phyloP scores from a whole-genome alignment of 1,284 basidiomycete species.

The Wallemia mellicola region DNA sequence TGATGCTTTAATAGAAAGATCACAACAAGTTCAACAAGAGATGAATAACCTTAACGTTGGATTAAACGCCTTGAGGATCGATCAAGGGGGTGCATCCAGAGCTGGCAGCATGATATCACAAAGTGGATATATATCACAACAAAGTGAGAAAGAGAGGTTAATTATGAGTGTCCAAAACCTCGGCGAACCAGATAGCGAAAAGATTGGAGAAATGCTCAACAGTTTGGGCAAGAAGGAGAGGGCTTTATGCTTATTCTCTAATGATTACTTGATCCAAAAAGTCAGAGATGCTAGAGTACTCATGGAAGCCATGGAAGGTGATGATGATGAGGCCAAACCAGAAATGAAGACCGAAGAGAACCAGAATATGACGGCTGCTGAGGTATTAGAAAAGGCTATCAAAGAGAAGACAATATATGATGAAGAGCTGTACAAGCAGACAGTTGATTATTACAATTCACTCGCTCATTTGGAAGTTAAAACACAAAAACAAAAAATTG shows the following conservation, averaged over 20 bases:
- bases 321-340: slow-evolving; percentile 13
- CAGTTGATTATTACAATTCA: slow-evolving; percentile 44
- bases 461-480: slow-evolving; percentile 30
- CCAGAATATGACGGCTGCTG: background rate
- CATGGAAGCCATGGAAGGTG: slow-evolving; percentile 26
- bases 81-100: background rate
- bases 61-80: background rate
- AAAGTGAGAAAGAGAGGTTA: background rate
- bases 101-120: too few relatives aligned
- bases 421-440: slow-evolving; percentile 35
- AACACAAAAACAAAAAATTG: slow-evolving; percentile 48
- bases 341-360: background rate
- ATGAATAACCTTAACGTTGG: too few relatives aligned
- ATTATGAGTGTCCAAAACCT: background rate
- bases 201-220: slow-evolving; percentile 43
- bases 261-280: slow-evolving; percentile 43
- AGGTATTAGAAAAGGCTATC: slow-evolving; percentile 2
- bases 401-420: slow-evolving; percentile 12
- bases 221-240: slow-evolving; percentile 58
- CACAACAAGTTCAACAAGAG: background rate
- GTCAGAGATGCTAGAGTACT: slow-evolving; percentile 52
- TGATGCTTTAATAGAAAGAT: too few relatives aligned
- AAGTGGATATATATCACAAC: background rate
- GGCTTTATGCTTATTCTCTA: slow-evolving; percentile 64
- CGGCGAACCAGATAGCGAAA: background rate